Evolutionary conservation across 2,329 filamentous ascomycete species (phyloP).

Genomic region (Trichothecium roseum): DNA sequence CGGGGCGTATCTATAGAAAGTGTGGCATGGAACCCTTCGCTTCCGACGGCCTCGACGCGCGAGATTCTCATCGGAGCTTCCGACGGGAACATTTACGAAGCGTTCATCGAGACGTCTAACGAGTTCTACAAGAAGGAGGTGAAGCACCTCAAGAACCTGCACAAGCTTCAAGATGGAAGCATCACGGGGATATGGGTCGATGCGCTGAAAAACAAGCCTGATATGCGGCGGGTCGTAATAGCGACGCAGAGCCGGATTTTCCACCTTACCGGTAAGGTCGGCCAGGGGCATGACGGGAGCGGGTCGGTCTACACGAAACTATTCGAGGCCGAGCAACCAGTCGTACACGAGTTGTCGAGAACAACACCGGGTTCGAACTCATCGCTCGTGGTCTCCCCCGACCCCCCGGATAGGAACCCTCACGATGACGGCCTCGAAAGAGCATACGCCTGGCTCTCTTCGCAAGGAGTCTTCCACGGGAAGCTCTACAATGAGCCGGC

Average conservation of each 20-base stretch:
- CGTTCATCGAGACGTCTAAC: slow-evolving; percentile 84
- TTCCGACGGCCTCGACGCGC: slow-evolving; percentile 85
- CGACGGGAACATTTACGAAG: slow-evolving; percentile 94
- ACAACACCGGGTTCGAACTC: slow-evolving; percentile 42
- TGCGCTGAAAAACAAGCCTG: slow-evolving; percentile 53
- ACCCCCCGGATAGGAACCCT: slow-evolving; percentile 44
- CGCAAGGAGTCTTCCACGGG: slow-evolving; percentile 83
- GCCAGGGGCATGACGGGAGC: slow-evolving; percentile 66
- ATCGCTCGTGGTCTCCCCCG: slow-evolving; percentile 67
- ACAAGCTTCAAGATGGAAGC: slow-evolving; percentile 71
- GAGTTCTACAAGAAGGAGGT: slow-evolving; percentile 96
- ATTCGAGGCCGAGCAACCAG: slow-evolving; percentile 78
- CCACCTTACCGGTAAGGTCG: slow-evolving; percentile 71
- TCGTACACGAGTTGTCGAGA: slow-evolving; percentile 60
- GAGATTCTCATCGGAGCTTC: slow-evolving; percentile 86
- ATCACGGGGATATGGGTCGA: slow-evolving; percentile 84
- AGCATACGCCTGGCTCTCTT: slow-evolving; percentile 82
- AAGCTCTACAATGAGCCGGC: slow-evolving; percentile 54
- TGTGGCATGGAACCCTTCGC: slow-evolving; percentile 87
- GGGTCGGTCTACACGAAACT: slow-evolving; percentile 78
- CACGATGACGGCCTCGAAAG: slow-evolving; percentile 56
- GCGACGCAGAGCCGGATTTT: slow-evolving; percentile 69
- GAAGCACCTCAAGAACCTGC: slow-evolving; percentile 76
- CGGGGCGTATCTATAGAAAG: slow-evolving; percentile 83
- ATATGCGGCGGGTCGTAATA: slow-evolving; percentile 68